phyloP scores from a whole-genome alignment of 352 stramenopile genomes.

The Nothophytophthora sp. region DNA sequence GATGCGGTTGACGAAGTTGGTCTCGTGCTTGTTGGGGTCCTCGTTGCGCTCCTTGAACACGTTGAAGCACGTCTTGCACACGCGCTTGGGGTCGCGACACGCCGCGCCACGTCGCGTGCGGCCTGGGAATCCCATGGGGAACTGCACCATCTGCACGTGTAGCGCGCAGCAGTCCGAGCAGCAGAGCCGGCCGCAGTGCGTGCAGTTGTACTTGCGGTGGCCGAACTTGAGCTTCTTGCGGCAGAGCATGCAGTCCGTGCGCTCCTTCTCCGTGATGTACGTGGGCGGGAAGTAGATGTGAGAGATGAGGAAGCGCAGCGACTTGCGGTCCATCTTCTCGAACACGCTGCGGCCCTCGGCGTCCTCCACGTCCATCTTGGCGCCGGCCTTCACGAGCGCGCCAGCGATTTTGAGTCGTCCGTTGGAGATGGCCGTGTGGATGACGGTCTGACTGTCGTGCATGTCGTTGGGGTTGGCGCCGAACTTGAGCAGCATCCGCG shows the following conservation, averaged over 20 bases:
- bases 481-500: slow-evolving; percentile 88
- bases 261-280: slow-evolving; percentile 87
- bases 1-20: slow-evolving; percentile 73
- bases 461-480: slow-evolving; percentile 89
- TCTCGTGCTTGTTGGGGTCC: slow-evolving; percentile 56
- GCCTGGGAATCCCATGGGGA: slow-evolving; percentile 84
- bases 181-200: slow-evolving; percentile 78
- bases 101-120: slow-evolving; percentile 67
- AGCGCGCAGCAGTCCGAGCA: slow-evolving; percentile 73
- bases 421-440: slow-evolving; percentile 79
- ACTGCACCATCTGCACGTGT: slow-evolving; percentile 74
- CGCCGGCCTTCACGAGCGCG: slow-evolving; percentile 75
- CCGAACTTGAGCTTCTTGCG: slow-evolving; percentile 88
- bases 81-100: slow-evolving; percentile 65
- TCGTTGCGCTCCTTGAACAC: slow-evolving; percentile 84
- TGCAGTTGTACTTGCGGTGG: slow-evolving; percentile 87
- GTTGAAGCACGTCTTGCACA: slow-evolving; percentile 88
- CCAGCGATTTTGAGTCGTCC: slow-evolving; percentile 74
- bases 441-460: slow-evolving; percentile 86
- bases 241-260: slow-evolving; percentile 83
- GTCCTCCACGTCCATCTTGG: slow-evolving; percentile 89
- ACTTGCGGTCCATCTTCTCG: slow-evolving; percentile 79
- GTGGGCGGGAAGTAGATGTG: slow-evolving; percentile 90
- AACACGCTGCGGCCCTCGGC: slow-evolving; percentile 84
- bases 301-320: slow-evolving; percentile 66